Evolutionary conservation across 2,329 filamentous ascomycete genomes (phyloP).

Genomic region (Xylaria sp.): DNA sequence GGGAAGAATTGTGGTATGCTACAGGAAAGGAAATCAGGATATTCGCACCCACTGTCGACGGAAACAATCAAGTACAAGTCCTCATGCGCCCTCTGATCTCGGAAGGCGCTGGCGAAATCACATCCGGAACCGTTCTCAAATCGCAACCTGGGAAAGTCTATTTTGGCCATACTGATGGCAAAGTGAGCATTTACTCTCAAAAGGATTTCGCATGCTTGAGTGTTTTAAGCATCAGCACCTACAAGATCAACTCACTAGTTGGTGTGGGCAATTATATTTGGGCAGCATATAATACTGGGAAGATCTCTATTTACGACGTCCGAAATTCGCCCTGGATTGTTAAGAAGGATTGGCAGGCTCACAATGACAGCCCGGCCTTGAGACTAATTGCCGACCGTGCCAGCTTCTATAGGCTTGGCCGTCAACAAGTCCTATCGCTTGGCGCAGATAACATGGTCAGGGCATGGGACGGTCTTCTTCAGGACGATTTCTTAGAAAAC

Average conservation of each 20-base stretch:
- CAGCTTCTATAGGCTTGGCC: slow-evolving; percentile 85
- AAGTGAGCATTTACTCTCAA: slow-evolving; percentile 91
- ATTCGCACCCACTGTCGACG: slow-evolving; percentile 77
- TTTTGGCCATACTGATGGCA: slow-evolving; percentile 92
- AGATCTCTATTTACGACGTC: slow-evolving; percentile 92
- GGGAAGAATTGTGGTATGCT: slow-evolving; percentile 87
- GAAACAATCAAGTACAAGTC: slow-evolving; percentile 78
- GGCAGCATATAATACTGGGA: slow-evolving; percentile 95
- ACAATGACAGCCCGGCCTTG: slow-evolving; percentile 79
- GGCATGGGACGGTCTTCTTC: slow-evolving; percentile 91
- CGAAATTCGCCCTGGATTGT: slow-evolving; percentile 84
- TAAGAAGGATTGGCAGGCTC: slow-evolving; percentile 94
- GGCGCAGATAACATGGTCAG: slow-evolving; percentile 87
- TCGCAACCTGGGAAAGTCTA: slow-evolving; percentile 83
- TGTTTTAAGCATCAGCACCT: slow-evolving; percentile 86
- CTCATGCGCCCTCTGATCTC: slow-evolving; percentile 76
- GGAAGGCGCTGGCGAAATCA: slow-evolving; percentile 84
- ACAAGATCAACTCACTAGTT: slow-evolving; percentile 91
- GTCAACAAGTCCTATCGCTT: slow-evolving; percentile 85
- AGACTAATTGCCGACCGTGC: slow-evolving; percentile 82
- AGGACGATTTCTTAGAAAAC: slow-evolving; percentile 93
- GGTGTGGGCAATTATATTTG: slow-evolving; percentile 86
- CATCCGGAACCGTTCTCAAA: slow-evolving; percentile 80
- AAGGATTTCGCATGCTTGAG: slow-evolving; percentile 80
- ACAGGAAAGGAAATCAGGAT: slow-evolving; percentile 87